These are phyloP conservation scores for Penicillium sp. DNA, from an alignment of 2,329 filamentous ascomycete genomes.

Conservation along the genomic window DNA sequence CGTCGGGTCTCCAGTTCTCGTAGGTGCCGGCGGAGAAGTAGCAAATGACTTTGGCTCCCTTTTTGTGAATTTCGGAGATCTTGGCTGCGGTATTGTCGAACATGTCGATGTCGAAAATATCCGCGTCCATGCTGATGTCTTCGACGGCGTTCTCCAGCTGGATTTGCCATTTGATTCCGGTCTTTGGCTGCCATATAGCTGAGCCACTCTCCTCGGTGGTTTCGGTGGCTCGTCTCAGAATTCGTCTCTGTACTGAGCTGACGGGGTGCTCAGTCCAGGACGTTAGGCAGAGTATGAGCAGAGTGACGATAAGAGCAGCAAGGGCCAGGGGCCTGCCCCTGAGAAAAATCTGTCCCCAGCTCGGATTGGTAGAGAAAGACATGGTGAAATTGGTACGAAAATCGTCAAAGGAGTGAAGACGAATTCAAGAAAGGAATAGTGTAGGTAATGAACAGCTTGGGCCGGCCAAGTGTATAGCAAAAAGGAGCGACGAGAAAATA, in stretches of 20 bases:
- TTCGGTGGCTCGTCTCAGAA: neutral
- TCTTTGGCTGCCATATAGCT: slow-evolving; percentile 55
- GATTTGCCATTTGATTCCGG: slow-evolving; percentile 63
- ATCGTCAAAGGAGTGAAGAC: slow-evolving; percentile 7
- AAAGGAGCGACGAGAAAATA: slow-evolving; percentile 1
- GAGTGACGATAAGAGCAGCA: neutral
- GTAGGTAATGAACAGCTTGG: slow-evolving; percentile 1
- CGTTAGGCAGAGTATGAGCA: neutral
- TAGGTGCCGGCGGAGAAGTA: slow-evolving; percentile 74
- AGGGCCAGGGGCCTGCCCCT: neutral
- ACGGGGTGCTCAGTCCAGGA: neutral
- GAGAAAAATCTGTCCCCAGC: neutral
- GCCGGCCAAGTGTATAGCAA: slow-evolving; percentile 1
- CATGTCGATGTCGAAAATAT: slow-evolving; percentile 65
- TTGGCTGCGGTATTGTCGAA: slow-evolving; percentile 55
- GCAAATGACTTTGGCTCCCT: slow-evolving; percentile 67
- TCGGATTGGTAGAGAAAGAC: neutral
- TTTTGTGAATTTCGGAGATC: slow-evolving; percentile 52
- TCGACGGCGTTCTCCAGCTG: slow-evolving; percentile 50
- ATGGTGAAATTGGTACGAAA: neutral
- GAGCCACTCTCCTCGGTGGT: slow-evolving; percentile 5
- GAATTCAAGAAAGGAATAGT: neutral
- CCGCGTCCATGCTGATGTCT: slow-evolving; percentile 53
- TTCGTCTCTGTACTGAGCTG: neutral
- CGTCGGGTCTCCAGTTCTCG: slow-evolving; percentile 65